phyloP scores from a whole-genome alignment of 345 rosid species.

The Durio zibethinus region DNA sequence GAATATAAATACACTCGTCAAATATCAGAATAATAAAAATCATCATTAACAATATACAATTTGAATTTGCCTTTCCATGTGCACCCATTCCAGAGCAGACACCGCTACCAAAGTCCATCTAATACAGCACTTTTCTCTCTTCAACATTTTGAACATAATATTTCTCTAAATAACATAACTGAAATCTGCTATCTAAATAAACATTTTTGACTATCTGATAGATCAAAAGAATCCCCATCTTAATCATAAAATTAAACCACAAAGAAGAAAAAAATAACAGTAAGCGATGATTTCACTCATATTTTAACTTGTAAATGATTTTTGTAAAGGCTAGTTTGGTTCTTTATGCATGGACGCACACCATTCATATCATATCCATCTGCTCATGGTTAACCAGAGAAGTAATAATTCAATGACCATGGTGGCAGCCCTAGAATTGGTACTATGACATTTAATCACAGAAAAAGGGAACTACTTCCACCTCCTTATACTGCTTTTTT shows the following conservation, averaged over 20 bases:
- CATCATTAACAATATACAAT: background rate
- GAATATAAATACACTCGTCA: background rate
- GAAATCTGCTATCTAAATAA: background rate
- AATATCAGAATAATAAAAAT: background rate
- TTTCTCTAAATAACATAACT: background rate
- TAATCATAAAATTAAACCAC: background rate
- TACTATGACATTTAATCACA: background rate
- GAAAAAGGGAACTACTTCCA: background rate
- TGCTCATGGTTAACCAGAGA: background rate
- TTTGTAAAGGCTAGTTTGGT: background rate
- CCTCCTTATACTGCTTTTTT: background rate
- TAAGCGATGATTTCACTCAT: background rate
- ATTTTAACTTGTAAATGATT: background rate
- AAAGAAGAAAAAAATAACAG: background rate
- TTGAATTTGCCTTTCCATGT: background rate
- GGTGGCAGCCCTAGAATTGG: background rate
- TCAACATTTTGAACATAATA: background rate
- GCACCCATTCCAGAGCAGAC: background rate
- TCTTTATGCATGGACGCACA: background rate
- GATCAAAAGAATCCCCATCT: background rate
- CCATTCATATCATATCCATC: constrained; percentile 1
- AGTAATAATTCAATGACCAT: background rate
- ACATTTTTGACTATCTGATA: background rate
- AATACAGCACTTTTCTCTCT: background rate
- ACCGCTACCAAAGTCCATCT: background rate